A percentile compares a stretch with the other conserved stretches of the same genome.
Evolutionary conservation across 176 grass and related monocot species (phyloP).

Genomic region (Rhynchospora pubera): DNA sequence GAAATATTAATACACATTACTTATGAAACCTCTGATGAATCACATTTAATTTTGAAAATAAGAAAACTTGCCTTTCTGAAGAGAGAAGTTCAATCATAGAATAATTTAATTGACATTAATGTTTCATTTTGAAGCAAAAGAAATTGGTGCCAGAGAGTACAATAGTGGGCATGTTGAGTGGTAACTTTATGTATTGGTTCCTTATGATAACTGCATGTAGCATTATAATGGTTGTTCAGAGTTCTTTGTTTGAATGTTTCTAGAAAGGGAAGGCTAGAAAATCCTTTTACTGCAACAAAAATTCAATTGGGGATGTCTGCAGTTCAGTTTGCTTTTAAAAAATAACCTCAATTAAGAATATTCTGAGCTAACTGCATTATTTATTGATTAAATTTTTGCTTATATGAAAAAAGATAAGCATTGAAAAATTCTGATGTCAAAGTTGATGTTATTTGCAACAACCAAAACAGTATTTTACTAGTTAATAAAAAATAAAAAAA

Average conservation of each 20-base stretch:
- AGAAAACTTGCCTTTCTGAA: background rate
- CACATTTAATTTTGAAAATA: background rate
- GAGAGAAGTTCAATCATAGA: background rate
- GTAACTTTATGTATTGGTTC: background rate
- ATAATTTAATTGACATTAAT: background rate
- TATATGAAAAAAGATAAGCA: background rate
- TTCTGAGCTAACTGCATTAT: background rate
- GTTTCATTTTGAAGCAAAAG: background rate
- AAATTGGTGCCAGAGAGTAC: background rate
- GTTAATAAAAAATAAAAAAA: background rate
- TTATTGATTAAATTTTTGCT: background rate
- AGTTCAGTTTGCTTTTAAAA: background rate
- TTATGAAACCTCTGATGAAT: background rate
- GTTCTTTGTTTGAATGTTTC: background rate
- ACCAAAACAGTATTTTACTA: background rate
- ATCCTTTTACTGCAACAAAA: background rate
- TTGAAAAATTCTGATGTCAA: background rate
- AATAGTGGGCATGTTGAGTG: background rate
- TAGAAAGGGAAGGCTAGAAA: background rate
- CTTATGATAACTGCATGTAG: background rate
- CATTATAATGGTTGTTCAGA: background rate
- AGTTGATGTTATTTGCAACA: background rate
- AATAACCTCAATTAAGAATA: background rate
- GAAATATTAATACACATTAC: background rate
- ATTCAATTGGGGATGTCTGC: background rate